Percentiles rank a stretch among this genome's conserved stretches.
Evolutionary conservation across 1,284 basidiomycete genomes (phyloP).

Genomic region (Porodaedalea pini): DNA sequence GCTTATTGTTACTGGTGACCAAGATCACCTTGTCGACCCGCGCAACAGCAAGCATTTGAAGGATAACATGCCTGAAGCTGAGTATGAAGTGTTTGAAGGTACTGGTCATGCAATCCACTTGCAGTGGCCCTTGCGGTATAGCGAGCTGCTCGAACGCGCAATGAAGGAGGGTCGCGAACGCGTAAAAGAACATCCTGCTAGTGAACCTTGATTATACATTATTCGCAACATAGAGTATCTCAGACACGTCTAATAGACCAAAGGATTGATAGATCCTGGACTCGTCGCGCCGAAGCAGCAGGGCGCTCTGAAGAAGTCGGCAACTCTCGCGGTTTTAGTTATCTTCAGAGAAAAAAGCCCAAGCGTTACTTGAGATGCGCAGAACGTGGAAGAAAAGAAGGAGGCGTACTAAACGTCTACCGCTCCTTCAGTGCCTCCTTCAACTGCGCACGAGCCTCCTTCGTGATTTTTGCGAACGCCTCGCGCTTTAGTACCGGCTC

Average conservation of each 20-base stretch:
- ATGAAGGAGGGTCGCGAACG: constrained; percentile 46
- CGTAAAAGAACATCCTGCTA: neutral
- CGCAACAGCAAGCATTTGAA: constrained; percentile 57
- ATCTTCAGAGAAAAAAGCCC: too few relatives aligned
- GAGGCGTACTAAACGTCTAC: neutral
- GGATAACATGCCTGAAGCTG: constrained; percentile 63
- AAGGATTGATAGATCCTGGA: too few relatives aligned
- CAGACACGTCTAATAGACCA: neutral
- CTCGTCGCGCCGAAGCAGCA: too few relatives aligned
- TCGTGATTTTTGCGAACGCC: constrained; percentile 13
- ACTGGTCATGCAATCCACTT: constrained; percentile 67
- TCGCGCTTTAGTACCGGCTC: constrained; percentile 17
- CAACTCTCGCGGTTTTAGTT: too few relatives aligned
- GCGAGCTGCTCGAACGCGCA: constrained; percentile 53
- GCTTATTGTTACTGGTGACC: constrained; percentile 70
- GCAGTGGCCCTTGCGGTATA: constrained; percentile 53
- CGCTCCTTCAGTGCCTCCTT: constrained; percentile 19
- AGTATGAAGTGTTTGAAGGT: constrained; percentile 58
- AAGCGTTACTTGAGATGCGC: too few relatives aligned
- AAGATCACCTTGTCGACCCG: constrained; percentile 64
- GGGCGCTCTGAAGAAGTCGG: too few relatives aligned
- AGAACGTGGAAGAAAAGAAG: neutral
- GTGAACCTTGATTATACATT: neutral
- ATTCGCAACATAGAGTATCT: neutral
- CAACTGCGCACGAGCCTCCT: constrained; percentile 12